A percentile compares a stretch with the other conserved stretches of the same genome.
phyloP scores from a whole-genome alignment of 805 yeast species.

The Schizosaccharomyces pombe region ASM294v3 CU329670.1:2826001-2826500 shows the following conservation, averaged over 20 bases:
- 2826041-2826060: background rate
- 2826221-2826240: background rate
- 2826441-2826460: background rate
- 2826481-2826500: background rate
- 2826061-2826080: background rate
- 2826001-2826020: background rate
- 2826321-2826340: background rate
- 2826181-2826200: background rate
- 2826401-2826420: background rate
- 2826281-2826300: background rate
- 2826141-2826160: background rate
- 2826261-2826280: background rate
- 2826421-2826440: background rate
- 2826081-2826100: background rate
- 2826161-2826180: background rate
- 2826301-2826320: background rate
- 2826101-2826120: background rate
- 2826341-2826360: background rate
- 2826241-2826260: background rate
- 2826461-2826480: background rate
- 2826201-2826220: background rate
- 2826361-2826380: conserved; percentile 3
- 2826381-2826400: background rate
- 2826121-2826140: background rate
- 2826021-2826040: background rate